Evolutionary conservation across 192 early-diverging fungal species (phyloP), one percentile per base, ranked within the genome.

Genomic region (Funneliformis mosseae): DNA sequence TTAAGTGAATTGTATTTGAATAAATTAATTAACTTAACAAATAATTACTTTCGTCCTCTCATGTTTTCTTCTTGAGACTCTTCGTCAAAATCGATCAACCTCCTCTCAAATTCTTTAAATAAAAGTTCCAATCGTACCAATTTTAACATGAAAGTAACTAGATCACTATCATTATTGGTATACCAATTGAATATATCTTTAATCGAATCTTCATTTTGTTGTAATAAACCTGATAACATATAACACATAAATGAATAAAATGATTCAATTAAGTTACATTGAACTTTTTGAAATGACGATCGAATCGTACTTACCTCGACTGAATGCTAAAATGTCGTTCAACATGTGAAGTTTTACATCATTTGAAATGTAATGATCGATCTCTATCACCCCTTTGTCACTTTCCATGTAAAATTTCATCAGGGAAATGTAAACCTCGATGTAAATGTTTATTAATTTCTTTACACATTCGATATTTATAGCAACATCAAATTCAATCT

Each of bases 151-250:
- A 82, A 60, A 43, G 33, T 11, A 61, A 81, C 39, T n/a, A 76
- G 38, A 60, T 78, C 84, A 2, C 66, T 66, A 76, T 85, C 84
- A 67, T 81, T 83, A 39, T 63, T 69, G 27, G 76, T 75, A 8
- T 61, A 83, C 12, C 77, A 68, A 42, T 68, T 43, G 21, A 81
- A 81, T 59, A 83, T 12, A 27, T 48, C 21, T 25, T 77, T 48
- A 8, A 78, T 7, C 0, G 72, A 41, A 33, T 39, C 18, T n/a
- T 8, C 59, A 27, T 23, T 39, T 27, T 16, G 1, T 14, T 66
- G 42, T n/a, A 72, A 62, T 38, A 23, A 18, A 63, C n/a, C 33
- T 60, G 25, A 50, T 27, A 74, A 27, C 46, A 42, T 43, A 77
- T 42, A 0, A 41, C 50, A 14, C n/a, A n/a, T n/a, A 38, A 27